A percentile compares a stretch with the other conserved stretches of the same genome.
Evolutionary conservation across 805 yeast genomes (phyloP).

Genomic region (Schwanniomyces pseudopolymorphus): DNA sequence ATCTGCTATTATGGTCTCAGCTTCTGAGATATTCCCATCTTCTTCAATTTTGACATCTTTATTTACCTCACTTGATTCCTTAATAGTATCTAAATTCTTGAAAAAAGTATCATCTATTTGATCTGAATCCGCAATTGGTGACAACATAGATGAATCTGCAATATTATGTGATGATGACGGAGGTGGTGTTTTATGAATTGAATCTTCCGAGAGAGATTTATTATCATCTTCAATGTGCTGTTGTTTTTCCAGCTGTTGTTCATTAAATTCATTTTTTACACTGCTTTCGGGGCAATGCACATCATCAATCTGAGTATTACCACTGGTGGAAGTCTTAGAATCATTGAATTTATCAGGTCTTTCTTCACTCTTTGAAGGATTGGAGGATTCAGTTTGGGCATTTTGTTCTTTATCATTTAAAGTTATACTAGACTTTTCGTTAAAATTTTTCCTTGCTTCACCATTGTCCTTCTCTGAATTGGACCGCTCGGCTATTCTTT

Average conservation of each 20-base stretch:
- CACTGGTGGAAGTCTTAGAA: not conserved
- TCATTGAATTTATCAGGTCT: not conserved
- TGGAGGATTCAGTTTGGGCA: too few species aligned
- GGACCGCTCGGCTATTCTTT: not conserved
- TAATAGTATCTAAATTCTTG: conserved; percentile 6
- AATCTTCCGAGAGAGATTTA: not conserved
- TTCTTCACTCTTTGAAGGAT: too few species aligned
- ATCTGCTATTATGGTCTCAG: conserved; percentile 42
- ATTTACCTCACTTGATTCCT: conserved; percentile 4
- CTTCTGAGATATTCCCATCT: conserved; percentile 21
- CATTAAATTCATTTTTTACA: not conserved
- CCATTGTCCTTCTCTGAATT: not conserved
- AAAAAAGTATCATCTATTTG: conserved; percentile 8
- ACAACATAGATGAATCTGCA: conserved; percentile 8
- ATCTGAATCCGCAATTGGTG: conserved; percentile 8
- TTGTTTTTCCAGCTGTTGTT: not conserved
- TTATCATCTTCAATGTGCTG: not conserved
- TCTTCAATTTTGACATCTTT: conserved; percentile 5
- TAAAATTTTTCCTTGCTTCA: not conserved
- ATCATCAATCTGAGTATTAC: not conserved
- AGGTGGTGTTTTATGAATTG: not conserved
- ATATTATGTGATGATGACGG: not conserved
- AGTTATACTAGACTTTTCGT: not conserved
- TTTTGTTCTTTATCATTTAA: too few species aligned
- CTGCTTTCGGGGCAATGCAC: not conserved